Conservation (phyloP, 192 early-diverging fungal species). For the Coemansia sp. region DNA sequence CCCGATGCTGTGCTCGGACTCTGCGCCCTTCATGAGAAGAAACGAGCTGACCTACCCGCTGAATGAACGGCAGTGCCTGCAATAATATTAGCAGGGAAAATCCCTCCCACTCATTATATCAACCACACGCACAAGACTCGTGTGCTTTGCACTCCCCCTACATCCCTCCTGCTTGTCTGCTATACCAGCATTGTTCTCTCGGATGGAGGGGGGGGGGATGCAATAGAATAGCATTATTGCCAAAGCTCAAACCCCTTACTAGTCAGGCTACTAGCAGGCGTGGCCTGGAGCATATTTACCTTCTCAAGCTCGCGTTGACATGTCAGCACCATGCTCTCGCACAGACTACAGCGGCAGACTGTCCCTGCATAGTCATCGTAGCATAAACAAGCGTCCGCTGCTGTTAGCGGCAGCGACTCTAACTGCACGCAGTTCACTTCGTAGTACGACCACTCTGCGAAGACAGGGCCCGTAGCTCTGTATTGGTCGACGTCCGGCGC, state of each 20-base stretch:
- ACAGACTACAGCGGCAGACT: slow-evolving; percentile 11
- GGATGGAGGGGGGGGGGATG: too few relatives aligned
- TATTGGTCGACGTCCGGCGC: slow-evolving; percentile 14
- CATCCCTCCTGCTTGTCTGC: too few relatives aligned
- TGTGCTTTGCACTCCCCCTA: too few relatives aligned
- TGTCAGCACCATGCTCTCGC: slow-evolving; percentile 24
- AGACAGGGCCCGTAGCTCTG: slow-evolving; percentile 31
- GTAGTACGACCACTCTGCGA: slow-evolving; percentile 52
- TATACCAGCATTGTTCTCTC: too few relatives aligned
- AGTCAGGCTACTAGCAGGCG: not conserved
- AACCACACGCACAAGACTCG: too few relatives aligned
- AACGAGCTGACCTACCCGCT: slow-evolving; percentile 33
- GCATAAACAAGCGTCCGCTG: slow-evolving; percentile 13
- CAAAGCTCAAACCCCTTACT: too few relatives aligned
- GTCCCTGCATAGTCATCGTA: not conserved
- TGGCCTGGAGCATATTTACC: slow-evolving; percentile 12
- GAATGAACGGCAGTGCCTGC: too few relatives aligned
- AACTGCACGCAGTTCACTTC: slow-evolving; percentile 33
- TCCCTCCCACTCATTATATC: too few relatives aligned
- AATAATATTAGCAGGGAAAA: too few relatives aligned
- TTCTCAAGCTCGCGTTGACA: slow-evolving; percentile 35
- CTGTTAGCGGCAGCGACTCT: slow-evolving; percentile 10
- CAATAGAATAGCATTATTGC: too few relatives aligned
- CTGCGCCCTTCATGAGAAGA: slow-evolving; percentile 36
- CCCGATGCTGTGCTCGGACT: slow-evolving; percentile 34